Base-by-base conservation (phyloP, 2,329 filamentous ascomycete genomes). In the Colletotrichum eleusines region DNA sequence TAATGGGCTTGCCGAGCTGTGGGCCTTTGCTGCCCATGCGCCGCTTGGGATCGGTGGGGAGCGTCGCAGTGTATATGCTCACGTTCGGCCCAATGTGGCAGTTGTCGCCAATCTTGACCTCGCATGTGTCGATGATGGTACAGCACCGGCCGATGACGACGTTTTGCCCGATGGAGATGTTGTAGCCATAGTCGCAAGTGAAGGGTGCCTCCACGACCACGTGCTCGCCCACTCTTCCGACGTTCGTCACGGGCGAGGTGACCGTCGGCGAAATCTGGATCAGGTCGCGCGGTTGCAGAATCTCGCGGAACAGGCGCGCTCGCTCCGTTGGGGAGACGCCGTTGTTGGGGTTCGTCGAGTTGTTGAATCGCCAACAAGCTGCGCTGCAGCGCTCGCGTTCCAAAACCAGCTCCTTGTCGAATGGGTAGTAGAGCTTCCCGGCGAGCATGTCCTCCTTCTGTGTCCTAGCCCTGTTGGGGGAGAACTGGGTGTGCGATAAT, bases 131-230 rank as follows among this genome's bases (percentile, higher is more conserved):
- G 66, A 95, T 89, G 77, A 98, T 91, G 33, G 90, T 91, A 80
- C 95, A 98, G 76, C 94, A 92, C 66, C 93, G 88, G 23, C 92
- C 93, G 74, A 99, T 92, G 66, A 91, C 88, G 3, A 97, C 94
- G 73, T 96, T 91, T 75, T 95, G 91, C 16, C 93, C 95, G 74
- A 99, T 92, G 58, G 88, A 88, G 76, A 98, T 92, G 79, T 99
- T 98, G 83, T 97, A 98, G 0, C 96, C 96, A 77, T 98, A 98
- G 77, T 98, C 94, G 79, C 95, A 98, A 57, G 87, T 91, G 80
- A 99, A 98, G 0, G 95, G 95, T 3, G 93, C 90, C 76, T 97
- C 94, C 33, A 99, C 92, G 51, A 91, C 86, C 6, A 93, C 91
- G 66, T 91, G 89, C 20, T 90, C 88, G n/a, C 94, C 94, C 6